phyloP scores from a whole-genome alignment of 208 protist genomes.

The Trypanosoma vivax region DNA sequence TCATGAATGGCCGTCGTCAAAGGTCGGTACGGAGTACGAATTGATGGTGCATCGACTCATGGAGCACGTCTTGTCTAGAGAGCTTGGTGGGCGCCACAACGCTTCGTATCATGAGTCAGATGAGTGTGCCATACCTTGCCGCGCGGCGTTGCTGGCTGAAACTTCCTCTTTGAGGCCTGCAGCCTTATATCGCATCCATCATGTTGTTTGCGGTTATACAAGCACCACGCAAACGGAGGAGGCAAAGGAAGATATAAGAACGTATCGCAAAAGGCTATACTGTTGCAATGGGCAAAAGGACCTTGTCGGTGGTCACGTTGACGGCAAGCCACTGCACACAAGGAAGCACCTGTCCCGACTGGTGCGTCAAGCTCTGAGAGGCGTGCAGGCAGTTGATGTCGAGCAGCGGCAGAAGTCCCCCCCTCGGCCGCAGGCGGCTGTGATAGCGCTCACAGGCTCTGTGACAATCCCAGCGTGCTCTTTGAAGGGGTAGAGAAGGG shows the following conservation, averaged over 20 bases:
- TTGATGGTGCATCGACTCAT: slow-evolving; percentile 40
- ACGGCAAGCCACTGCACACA: slow-evolving; percentile 40
- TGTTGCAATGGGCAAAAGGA: slow-evolving; percentile 39
- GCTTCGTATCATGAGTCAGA: slow-evolving; percentile 1
- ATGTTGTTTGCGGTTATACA: slow-evolving; percentile 24
- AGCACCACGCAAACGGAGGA: slow-evolving; percentile 20
- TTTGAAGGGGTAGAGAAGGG: slow-evolving; percentile 8
- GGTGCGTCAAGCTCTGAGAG: slow-evolving; percentile 37
- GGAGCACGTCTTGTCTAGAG: slow-evolving; percentile 50
- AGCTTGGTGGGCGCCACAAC: slow-evolving; percentile 61
- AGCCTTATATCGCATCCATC: slow-evolving; percentile 30
- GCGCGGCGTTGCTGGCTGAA: slow-evolving; percentile 16
- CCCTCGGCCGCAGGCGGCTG: background rate
- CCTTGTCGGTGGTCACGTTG: slow-evolving; percentile 44
- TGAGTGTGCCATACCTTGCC: background rate
- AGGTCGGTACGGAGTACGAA: background rate
- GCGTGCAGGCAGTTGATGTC: slow-evolving; percentile 13
- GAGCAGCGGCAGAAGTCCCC: background rate
- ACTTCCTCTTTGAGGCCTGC: slow-evolving; percentile 19
- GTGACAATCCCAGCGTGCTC: slow-evolving; percentile 2
- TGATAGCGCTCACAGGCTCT: slow-evolving; percentile 3
- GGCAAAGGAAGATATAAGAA: slow-evolving; percentile 28
- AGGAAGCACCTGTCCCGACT: slow-evolving; percentile 32
- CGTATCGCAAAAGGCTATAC: slow-evolving; percentile 34
- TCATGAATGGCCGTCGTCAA: slow-evolving; percentile 6